Conservation (phyloP, 2,329 filamentous ascomycete genomes). For the Botrytis deweyae region DNA sequence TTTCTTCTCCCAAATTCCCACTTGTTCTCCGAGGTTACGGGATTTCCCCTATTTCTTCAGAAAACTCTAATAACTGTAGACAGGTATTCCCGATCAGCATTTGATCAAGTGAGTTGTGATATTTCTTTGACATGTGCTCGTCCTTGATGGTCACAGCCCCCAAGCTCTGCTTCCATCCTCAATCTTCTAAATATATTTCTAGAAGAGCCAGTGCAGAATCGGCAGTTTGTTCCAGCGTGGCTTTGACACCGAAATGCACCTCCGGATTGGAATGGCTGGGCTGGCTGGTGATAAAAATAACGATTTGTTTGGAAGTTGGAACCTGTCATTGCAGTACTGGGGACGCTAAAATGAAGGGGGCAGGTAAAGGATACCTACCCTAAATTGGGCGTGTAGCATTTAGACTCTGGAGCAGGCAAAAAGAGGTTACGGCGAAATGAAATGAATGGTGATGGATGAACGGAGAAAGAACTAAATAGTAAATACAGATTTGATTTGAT, state of each 20-base stretch:
- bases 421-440: background rate
- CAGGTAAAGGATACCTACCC: background rate
- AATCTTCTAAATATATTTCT: background rate
- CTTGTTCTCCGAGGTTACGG: constrained; percentile 1
- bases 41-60: background rate
- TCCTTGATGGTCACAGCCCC: constrained; percentile 6
- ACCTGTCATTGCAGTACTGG: background rate
- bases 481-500: background rate
- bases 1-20: background rate
- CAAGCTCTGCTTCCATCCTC: background rate
- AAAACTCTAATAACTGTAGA: background rate
- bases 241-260: background rate
- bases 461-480: background rate
- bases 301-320: constrained; percentile 1
- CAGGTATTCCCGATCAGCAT: background rate
- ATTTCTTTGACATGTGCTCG: constrained; percentile 5
- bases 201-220: constrained; percentile 1
- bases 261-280: background rate
- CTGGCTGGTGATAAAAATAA: constrained; percentile 10
- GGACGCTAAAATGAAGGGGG: background rate
- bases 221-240: constrained; percentile 13
- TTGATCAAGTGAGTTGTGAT: background rate
- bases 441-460: background rate
- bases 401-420: background rate
- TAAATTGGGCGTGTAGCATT: background rate